Base-by-base conservation (phyloP, 257 asterid genomes). In the Linaria vulgaris region DNA sequence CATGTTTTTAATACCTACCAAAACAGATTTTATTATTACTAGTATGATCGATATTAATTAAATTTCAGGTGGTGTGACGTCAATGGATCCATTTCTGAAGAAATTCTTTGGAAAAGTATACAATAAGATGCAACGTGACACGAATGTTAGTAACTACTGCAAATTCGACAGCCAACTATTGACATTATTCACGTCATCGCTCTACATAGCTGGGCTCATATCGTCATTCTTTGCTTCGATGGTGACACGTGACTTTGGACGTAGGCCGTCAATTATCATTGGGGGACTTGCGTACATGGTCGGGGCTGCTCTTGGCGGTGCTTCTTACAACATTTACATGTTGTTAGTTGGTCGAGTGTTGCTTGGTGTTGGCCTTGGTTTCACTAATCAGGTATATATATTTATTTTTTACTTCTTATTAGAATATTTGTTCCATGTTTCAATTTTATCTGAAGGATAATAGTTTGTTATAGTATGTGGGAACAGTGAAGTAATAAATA, bases 291-390 rank as follows among this genome's bases (percentile, higher is more conserved):
- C 81, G 19, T 79, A 72, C 53, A 58, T 76, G n/a, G 25, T 24
- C 7, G 79, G 84, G 12, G 52, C 52, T 0, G 52, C 20, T 16
- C 52, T 46, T 15, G 52, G 52, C 1, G 52, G 52, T 2, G 52
- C 73, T 17, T 73, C 84, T 1, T 19, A 24, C 31, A 76, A 76
- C 49, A 60, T 75, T 11, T 52, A 66, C 72, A 75, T 79, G 84
- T 69, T 79, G 6, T 43, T 79, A 3, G 6, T 75, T 56, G 79
- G 81, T 13, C 76, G 84, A 5, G 48, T 72, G 64, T 37, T 79
- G 30, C 76, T 79, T 21, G 81, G 84, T 2, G 58, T 79, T 50
- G 84, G 81, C n/a, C 55, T 79, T 21, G 81, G 84, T 46, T 75
- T 72, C 50, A 59, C 84, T n/a, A 79, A 79, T 52, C 84, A 79